Base-by-base conservation (phyloP, 176 grass and related monocot species). In the Aegilops tauschii region DNA sequence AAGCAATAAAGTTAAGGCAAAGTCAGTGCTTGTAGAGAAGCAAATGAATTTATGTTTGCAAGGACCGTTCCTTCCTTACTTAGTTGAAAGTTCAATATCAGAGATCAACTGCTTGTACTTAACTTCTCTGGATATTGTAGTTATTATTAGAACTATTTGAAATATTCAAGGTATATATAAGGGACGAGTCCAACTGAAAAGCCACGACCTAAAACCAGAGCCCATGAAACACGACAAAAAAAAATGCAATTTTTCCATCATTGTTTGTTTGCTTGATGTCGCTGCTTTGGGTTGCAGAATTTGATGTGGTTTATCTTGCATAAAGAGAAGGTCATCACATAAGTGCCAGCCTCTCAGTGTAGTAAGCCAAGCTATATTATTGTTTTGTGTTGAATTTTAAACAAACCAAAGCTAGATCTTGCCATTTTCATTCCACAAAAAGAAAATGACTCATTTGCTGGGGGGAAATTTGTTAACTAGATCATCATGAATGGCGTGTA, bases 1-100 rank as follows among this genome's bases (percentile, higher is more conserved):
- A 29, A 31, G 28, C 4, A 6, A 16, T 31, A 66, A 67, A 32
- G 13, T 67, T 32, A 32, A 31, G 65, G 14, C 31, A 32, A 13
- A 58, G 18, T 37, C 17, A 58, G 14, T 45, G 16, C 28, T 81
- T 32, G 27, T 34, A 49, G 8, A 66, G 11, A 5, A 80, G 40
- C 14, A 65, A 80, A 50, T 50, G 13, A 50, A 5, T 50, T 50
- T 50, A 50, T 50, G 13, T 50, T 23, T 64, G n/a, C 62, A 64
- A 66, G 64, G 14, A 34, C 29, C 20, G 1, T 7, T 68, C 20
- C 10, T 35, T 68, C 11, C 27, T 77, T 42, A 14, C 56, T 90
- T 86, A 79, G 49, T 78, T 85, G 61, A 67, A 58, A 81, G 25
- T 31, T 85, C 69, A 80, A 75, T 68, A 80, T 75, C 68, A 76